Evolutionary conservation across 2,329 filamentous ascomycete species (phyloP).

Genomic region (Mollisiaceae sp.): DNA sequence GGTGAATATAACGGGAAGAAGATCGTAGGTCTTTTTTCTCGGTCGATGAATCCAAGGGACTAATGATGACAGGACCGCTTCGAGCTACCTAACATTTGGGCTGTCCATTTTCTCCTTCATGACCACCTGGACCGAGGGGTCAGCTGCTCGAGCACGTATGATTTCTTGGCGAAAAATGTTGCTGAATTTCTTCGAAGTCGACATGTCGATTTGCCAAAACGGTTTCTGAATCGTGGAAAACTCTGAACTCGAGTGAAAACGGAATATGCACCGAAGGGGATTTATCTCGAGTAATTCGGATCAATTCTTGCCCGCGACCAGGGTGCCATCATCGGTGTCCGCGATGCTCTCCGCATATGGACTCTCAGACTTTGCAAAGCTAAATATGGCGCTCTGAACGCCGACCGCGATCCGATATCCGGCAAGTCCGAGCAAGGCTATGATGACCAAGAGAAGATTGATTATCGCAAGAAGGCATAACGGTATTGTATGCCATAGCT

Average conservation of each 20-base stretch:
- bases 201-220: conserved; percentile 32
- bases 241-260: conserved; percentile 16
- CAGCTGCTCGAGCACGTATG: conserved; percentile 33
- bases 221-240: conserved; percentile 31
- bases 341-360: conserved; percentile 23
- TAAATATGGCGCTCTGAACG: conserved; percentile 25
- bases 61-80: conserved; percentile 32
- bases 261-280: not conserved
- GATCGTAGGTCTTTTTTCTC: conserved; percentile 42
- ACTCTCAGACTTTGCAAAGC: conserved; percentile 25
- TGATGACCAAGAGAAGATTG: conserved; percentile 38
- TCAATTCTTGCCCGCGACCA: conserved; percentile 22
- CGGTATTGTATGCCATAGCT: conserved; percentile 40
- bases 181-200: conserved; percentile 30
- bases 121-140: conserved; percentile 37
- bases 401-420: conserved; percentile 33
- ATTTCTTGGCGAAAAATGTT: conserved; percentile 33
- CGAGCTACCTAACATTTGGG: conserved; percentile 34
- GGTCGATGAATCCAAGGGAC: conserved; percentile 32
- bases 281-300: not conserved
- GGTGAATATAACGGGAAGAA: conserved; percentile 39
- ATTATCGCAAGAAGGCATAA: conserved; percentile 37
- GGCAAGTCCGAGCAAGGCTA: conserved; percentile 37
- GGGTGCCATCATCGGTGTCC: conserved; percentile 22
- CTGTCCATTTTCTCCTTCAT: conserved; percentile 40